Base-by-base conservation (phyloP, 2,329 filamentous ascomycete genomes). In the Sporothrix brunneoviolacea region DNA sequence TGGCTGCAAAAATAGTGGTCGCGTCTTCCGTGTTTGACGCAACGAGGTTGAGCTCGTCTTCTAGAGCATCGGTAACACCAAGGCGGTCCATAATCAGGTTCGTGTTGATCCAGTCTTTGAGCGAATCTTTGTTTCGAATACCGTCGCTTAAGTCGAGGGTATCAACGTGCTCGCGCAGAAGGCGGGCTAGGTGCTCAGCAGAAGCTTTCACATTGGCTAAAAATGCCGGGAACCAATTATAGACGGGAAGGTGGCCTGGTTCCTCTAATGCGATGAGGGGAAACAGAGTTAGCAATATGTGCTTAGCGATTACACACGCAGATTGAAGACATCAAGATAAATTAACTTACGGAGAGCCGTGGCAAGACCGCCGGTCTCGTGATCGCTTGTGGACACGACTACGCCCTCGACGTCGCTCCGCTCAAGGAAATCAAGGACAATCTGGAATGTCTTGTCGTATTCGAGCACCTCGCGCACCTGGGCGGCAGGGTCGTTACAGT, bases 381-480 rank as follows among this genome's bases (percentile, higher is more conserved):
- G 93, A 68, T 98, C 93, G 52, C 88, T 95, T 3, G 93, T 98
- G 53, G 83, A 83, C 37, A 98, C 86, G 59, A 98, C 77, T 9
- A 96, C 78, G 22, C 86, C 88, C 24, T 91, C 83, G 0, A 81
- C 82, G 41, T 83, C 70, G 59, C 83, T 87, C 28, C 83, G 69
- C 41, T 89, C 78, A 51, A 98, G 75, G 64, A 96, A 98, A 52
- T 95, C 84, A 12, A 95, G 68, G 0, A 95, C 91, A 6, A 80
- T 77, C 59, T 84, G 74, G 68, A 98, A 94, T 1, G 93, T 78
- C 66, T 79, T 82, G 73, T 98, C 93, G 61, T 95, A 98, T 46
- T 90, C 91, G n/a, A 97, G 74, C 1, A 98, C 91, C 68, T 98
- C 93, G 59, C 88, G 84, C 10, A 91, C 88, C 62, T 93, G 88